Evolutionary conservation across 805 yeast species (phyloP).

Genomic region (Ogataea methanolica): DNA sequence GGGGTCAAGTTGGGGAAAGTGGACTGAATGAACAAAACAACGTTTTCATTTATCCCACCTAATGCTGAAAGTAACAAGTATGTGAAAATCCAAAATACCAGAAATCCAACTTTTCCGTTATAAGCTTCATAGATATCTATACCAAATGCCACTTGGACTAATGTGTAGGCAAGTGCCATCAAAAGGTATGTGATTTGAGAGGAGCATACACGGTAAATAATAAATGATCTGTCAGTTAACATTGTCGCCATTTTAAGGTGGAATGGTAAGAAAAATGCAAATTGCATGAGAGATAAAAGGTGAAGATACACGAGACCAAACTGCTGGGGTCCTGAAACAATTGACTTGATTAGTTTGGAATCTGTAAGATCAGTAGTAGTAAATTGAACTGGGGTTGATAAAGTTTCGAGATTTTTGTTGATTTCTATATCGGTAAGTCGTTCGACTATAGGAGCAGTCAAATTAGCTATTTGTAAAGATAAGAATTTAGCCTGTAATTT

Average conservation of each 20-base stretch:
- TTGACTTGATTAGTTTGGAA: conserved; percentile 40
- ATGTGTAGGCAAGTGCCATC: conserved; percentile 51
- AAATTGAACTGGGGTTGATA: conserved; percentile 17
- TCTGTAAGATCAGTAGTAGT: conserved; percentile 39
- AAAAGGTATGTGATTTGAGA: conserved; percentile 48
- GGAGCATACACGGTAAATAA: conserved; percentile 46
- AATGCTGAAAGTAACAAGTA: conserved; percentile 63
- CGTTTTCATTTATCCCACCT: conserved; percentile 67
- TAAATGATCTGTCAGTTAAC: conserved; percentile 41
- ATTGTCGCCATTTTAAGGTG: conserved; percentile 45
- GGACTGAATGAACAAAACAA: conserved; percentile 45
- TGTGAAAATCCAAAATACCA: conserved; percentile 63
- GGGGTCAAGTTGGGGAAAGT: conserved; percentile 56
- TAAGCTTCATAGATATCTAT: conserved; percentile 53
- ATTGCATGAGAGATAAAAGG: conserved; percentile 63
- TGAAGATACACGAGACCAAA: conserved; percentile 67
- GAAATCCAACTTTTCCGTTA: conserved; percentile 59
- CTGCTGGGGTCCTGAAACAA: conserved; percentile 59
- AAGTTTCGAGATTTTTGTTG: neutral
- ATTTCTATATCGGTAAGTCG: conserved; percentile 2
- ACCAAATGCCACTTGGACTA: conserved; percentile 62
- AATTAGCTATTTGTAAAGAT: conserved; percentile 6
- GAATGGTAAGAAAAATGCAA: conserved; percentile 49
- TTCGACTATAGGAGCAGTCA: conserved; percentile 6
- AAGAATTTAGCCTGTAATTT: conserved; percentile 30